These are phyloP conservation scores for Chaetothyriales sp. DNA, from an alignment of 2,329 filamentous ascomycete species.

Conservation along the genomic window DNA sequence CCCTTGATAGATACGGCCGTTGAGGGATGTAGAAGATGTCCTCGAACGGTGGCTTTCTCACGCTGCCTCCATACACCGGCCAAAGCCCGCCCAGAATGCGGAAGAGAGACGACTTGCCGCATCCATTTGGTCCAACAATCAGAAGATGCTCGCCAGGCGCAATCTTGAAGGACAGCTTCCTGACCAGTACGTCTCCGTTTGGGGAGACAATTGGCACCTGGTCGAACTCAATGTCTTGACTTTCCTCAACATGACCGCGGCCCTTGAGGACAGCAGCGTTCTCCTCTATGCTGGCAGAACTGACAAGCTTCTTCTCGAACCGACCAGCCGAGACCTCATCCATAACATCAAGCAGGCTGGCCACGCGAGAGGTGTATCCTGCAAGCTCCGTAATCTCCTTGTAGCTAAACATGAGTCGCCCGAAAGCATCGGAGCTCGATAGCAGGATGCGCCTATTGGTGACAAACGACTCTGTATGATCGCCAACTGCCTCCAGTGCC, in stretches of 20 bases:
- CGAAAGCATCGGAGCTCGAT: conserved; percentile 87
- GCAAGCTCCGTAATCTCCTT: conserved; percentile 93
- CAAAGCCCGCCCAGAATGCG: conserved; percentile 89
- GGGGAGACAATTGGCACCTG: conserved; percentile 92
- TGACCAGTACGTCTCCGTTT: conserved; percentile 84
- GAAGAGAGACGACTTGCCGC: conserved; percentile 91
- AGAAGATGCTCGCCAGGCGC: conserved; percentile 77
- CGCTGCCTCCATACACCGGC: conserved; percentile 91
- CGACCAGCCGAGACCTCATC: conserved; percentile 77
- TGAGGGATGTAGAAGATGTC: conserved; percentile 98
- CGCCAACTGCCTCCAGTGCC: conserved; percentile 34
- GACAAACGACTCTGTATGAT: conserved; percentile 59
- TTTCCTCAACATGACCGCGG: conserved; percentile 68
- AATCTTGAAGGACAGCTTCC: conserved; percentile 72
- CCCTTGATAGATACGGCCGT: conserved; percentile 79
- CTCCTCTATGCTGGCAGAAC: conserved; percentile 64
- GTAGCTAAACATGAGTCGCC: conserved; percentile 93
- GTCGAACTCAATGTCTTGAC: conserved; percentile 67
- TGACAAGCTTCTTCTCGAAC: conserved; percentile 94
- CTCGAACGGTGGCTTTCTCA: conserved; percentile 77
- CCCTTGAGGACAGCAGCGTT: conserved; percentile 72
- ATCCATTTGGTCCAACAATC: conserved; percentile 92
- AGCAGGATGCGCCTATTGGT: conserved; percentile 86
- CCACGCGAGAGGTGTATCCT: conserved; percentile 85
- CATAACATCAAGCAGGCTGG: conserved; percentile 82